A percentile compares a stretch with the other conserved stretches of the same genome.
phyloP scores from a whole-genome alignment of 345 rosid genomes.

The Acer saccharum region DNA sequence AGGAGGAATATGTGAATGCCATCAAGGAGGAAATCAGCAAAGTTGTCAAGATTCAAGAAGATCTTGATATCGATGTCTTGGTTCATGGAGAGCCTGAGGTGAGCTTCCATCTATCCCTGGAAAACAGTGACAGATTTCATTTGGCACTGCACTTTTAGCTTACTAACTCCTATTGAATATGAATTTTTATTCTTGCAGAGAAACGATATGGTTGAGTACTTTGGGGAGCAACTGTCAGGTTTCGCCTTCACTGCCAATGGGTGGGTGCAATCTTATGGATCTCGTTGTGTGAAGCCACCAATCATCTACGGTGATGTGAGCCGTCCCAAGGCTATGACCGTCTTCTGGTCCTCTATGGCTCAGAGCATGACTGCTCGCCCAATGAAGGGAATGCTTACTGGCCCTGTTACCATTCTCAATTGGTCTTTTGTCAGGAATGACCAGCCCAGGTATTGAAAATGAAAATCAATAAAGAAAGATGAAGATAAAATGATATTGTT shows the following conservation, averaged over 20 bases:
- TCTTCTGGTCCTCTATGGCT: constrained; percentile 92
- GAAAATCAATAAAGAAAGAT: background rate
- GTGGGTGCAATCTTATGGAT: constrained; percentile 98
- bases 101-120: constrained; percentile 25
- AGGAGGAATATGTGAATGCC: constrained; percentile 82
- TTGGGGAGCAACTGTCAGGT: constrained; percentile 94
- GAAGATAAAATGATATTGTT: background rate
- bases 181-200: constrained; percentile 52
- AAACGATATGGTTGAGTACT: constrained; percentile 99
- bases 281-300: constrained; percentile 99
- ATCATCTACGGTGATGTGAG: constrained; percentile 97
- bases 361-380: constrained; percentile 97
- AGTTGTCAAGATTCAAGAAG: constrained; percentile 89
- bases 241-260: constrained; percentile 94
- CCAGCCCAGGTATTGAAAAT: constrained; percentile 77
- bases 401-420: constrained; percentile 97
- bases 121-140: background rate
- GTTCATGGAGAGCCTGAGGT: constrained; percentile 99
- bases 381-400: constrained; percentile 99
- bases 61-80: constrained; percentile 93
- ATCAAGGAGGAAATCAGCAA: constrained; percentile 92
- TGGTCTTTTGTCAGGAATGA: constrained; percentile 98
- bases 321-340: constrained; percentile 98
- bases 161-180: background rate
- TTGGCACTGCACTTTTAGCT: background rate